These are phyloP conservation scores for Blastosporella zonata DNA, from an alignment of 1,284 basidiomycete species.

Conservation along the genomic window DNA sequence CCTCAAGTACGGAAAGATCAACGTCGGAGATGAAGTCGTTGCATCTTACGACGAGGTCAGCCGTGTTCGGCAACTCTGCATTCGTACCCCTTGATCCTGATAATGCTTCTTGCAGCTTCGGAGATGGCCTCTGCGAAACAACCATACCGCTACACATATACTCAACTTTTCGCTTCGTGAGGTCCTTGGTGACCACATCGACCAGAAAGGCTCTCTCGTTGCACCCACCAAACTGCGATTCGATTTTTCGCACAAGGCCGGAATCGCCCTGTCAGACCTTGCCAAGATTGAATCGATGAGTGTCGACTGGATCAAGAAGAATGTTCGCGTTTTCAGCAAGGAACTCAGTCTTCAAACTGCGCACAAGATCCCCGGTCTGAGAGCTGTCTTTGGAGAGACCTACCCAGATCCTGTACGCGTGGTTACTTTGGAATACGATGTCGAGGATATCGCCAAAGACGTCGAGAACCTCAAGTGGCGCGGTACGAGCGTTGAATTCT, in stretches of 20 bases:
- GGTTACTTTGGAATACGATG: constrained; percentile 84
- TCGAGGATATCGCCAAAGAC: constrained; percentile 85
- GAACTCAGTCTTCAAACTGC: constrained; percentile 84
- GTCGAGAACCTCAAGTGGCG: constrained; percentile 91
- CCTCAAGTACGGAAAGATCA: constrained; percentile 59
- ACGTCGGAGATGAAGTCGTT: constrained; percentile 42
- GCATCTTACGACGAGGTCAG: constrained; percentile 63
- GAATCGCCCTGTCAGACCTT: constrained; percentile 75
- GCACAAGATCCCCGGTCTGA: constrained; percentile 86
- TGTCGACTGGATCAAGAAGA: constrained; percentile 86
- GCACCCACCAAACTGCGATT: constrained; percentile 95
- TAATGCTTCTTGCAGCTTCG: constrained; percentile 57
- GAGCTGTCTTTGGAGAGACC: constrained; percentile 96
- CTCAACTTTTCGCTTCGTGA: constrained; percentile 94
- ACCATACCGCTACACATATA: constrained; percentile 98
- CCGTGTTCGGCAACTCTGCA: neutral
- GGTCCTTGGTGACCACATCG: constrained; percentile 93
- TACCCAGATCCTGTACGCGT: constrained; percentile 98
- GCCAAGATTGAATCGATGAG: constrained; percentile 82
- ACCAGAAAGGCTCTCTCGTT: constrained; percentile 97
- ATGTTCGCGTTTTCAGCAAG: constrained; percentile 86
- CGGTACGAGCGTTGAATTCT: constrained; percentile 91
- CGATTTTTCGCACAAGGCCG: constrained; percentile 96
- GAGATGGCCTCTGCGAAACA: constrained; percentile 93
- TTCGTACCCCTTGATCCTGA: constrained; percentile 3